These are phyloP conservation scores for Cryphonectria carpinicola DNA, from an alignment of 2,329 filamentous ascomycete species.

Conservation along the genomic window DNA sequence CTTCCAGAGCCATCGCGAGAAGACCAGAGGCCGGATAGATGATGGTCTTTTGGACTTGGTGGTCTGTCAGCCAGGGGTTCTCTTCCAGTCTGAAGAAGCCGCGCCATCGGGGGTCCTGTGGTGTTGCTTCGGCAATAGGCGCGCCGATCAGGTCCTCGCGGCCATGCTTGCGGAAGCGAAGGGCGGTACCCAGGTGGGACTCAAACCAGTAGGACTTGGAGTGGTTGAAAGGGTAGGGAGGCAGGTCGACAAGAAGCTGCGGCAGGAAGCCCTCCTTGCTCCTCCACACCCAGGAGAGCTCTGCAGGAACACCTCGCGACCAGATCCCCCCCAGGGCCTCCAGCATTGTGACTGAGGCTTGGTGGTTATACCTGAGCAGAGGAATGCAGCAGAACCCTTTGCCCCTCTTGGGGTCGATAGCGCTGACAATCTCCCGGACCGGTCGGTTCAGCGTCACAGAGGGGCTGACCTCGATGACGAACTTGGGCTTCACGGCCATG, in stretches of 20 bases:
- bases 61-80: conserved; percentile 57
- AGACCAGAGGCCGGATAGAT: conserved; percentile 57
- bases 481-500: conserved; percentile 35
- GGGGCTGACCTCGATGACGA: conserved; percentile 49
- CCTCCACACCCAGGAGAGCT: conserved; percentile 39
- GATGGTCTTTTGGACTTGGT: conserved; percentile 54
- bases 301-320: conserved; percentile 39
- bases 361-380: conserved; percentile 16
- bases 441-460: conserved; percentile 42
- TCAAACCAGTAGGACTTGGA: conserved; percentile 58
- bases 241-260: conserved; percentile 47
- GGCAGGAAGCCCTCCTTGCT: conserved; percentile 25
- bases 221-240: conserved; percentile 60
- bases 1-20: conserved; percentile 54
- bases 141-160: conserved; percentile 57
- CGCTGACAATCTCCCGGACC: conserved; percentile 39
- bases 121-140: conserved; percentile 47
- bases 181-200: conserved; percentile 48
- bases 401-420: conserved; percentile 4
- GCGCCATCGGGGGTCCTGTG: conserved; percentile 53
- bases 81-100: conserved; percentile 53
- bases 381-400: conserved; percentile 16
- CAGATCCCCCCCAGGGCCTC: conserved; percentile 43
- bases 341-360: conserved; percentile 31
- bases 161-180: conserved; percentile 48